Base-by-base conservation (phyloP, 352 stramenopile genomes). In the Phytophthora foliorum region DNA sequence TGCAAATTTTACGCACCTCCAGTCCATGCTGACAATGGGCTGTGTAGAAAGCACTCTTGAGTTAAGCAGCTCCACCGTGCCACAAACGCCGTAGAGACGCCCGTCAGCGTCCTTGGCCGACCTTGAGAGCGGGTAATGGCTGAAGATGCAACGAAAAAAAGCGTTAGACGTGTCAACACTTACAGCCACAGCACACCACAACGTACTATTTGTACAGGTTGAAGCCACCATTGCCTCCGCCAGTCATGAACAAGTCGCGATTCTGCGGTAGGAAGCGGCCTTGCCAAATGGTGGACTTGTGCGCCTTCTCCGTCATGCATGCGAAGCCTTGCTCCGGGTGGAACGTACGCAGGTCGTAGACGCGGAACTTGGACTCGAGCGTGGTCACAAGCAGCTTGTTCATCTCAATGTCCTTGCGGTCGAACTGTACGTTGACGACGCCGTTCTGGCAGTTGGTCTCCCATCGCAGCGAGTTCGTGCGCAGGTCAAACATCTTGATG, bases 121-220 rank as follows among this genome's bases (percentile, higher is more conserved):
- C n/a, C 91, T 78, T 4, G 89, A 89, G 27, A 90, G 54, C 11
- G 91, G 91, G 52, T 97, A 96, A 50, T 93, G 82, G 36, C 88
- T 96, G 44, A 8, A 68, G 17, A 56, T 3, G 72, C 36, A 52
- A 34, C 60, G 55, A 24, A 70, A 42, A 69, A 7, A 29, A 38
- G 16, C 5, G 52, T 76, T 57, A 77, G 59, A 52, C 60, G 21
- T 74, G 34, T 24, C 25, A 19, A 53, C 42, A 24, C 24, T 14
- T 7, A 5, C 10, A 10, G 38, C 39, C 9, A 31, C n/a, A 31
- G 19, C 13, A 36, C 5, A 21, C 6, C 31, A 72, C 63, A 54
- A 98, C 96, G 63, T 85, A 92, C 82, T 99, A 99, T 79, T 98
- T 98, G 89, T 99, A 99, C 48, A 99, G 57, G 65, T 99, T 99